These are phyloP conservation scores for Meripilus lineatus DNA, from an alignment of 1,284 basidiomycete species.

Conservation along the genomic window DNA sequence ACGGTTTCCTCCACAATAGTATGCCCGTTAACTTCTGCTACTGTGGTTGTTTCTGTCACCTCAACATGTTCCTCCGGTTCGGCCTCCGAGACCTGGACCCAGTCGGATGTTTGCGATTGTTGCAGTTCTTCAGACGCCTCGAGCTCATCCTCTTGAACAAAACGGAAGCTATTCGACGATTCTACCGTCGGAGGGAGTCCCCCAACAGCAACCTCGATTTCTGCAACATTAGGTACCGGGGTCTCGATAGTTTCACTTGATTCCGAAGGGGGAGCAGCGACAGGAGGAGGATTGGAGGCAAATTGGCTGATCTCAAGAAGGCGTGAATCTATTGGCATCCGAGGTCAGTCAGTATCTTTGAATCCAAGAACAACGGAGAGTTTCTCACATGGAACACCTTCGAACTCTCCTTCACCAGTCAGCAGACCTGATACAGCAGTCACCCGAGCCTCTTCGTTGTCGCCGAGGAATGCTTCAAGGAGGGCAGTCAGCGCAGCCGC, in stretches of 20 bases:
- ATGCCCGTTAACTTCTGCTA: conserved; percentile 21
- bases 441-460: conserved; percentile 42
- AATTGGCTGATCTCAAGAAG: conserved; percentile 50
- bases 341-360: neutral
- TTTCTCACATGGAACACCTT: conserved; percentile 55
- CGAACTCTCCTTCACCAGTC: conserved; percentile 48
- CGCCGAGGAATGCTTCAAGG: conserved; percentile 48
- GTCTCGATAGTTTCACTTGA: conserved; percentile 8
- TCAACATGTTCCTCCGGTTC: conserved; percentile 19
- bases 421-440: conserved; percentile 46
- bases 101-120: conserved; percentile 2
- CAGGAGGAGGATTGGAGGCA: conserved; percentile 43
- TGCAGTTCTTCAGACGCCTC: conserved; percentile 24
- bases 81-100: conserved; percentile 9
- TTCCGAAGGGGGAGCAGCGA: conserved; percentile 23
- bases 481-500: conserved; percentile 43
- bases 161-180: conserved; percentile 56
- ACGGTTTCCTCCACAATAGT: conserved; percentile 22
- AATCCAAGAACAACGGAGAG: neutral
- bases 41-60: conserved; percentile 19
- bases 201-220: conserved; percentile 24
- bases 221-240: conserved; percentile 20
- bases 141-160: conserved; percentile 75
- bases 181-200: conserved; percentile 34
- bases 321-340: conserved; percentile 44